These are phyloP conservation scores for Crithidia acanthocephali DNA, from an alignment of 208 protist species.

Conservation along the genomic window DNA sequence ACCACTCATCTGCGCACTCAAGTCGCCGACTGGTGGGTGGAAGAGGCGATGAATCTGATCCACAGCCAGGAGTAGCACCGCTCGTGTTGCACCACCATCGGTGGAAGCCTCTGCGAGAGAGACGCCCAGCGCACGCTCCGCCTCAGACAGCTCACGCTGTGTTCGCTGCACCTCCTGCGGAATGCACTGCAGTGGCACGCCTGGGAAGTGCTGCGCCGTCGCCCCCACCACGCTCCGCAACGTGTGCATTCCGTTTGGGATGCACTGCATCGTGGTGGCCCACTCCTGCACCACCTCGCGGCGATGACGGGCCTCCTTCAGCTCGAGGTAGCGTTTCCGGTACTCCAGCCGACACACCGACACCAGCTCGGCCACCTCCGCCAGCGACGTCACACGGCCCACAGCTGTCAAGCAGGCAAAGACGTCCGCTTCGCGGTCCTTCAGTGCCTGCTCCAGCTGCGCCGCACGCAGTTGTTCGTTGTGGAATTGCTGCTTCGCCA, in stretches of 20 bases:
- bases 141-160: constrained; percentile 5
- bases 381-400: neutral
- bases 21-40: neutral
- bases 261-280: neutral
- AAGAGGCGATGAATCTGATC: neutral
- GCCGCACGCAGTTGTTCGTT: neutral
- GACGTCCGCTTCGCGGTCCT: neutral
- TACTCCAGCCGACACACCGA: neutral
- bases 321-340: constrained; percentile 7
- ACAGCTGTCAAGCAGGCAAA: constrained; percentile 6
- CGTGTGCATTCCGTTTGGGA: neutral
- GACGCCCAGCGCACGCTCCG: constrained; percentile 17
- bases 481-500: neutral
- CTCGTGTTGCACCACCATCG: constrained; percentile 3
- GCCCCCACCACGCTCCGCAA: neutral
- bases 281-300: constrained; percentile 20
- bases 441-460: neutral
- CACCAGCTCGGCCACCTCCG: constrained; percentile 9
- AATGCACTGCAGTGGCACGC: neutral
- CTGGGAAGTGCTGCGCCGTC: neutral
- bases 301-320: constrained; percentile 11
- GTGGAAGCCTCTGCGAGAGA: neutral
- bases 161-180: neutral
- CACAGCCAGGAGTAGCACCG: neutral
- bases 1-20: neutral